phyloP scores from a whole-genome alignment of 768 basidiomycete species.

The Rhizopogon sp. region DNA sequence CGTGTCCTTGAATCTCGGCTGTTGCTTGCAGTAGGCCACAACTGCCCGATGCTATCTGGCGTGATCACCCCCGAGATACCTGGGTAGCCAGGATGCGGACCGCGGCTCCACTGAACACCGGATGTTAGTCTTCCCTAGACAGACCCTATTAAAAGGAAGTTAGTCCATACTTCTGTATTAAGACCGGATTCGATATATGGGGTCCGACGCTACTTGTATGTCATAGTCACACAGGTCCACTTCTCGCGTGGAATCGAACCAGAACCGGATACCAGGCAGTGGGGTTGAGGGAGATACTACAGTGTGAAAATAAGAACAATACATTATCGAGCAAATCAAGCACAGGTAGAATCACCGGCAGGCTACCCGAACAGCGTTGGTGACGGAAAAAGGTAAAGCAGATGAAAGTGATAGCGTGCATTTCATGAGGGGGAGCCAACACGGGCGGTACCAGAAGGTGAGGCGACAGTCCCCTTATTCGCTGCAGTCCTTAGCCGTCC shows the following conservation, averaged over 20 bases:
- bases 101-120: too few relatives aligned
- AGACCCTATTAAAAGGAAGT: too few relatives aligned
- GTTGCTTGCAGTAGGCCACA: too few relatives aligned
- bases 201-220: too few relatives aligned
- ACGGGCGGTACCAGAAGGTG: neutral
- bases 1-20: neutral
- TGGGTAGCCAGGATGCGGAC: too few relatives aligned
- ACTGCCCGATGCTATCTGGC: too few relatives aligned
- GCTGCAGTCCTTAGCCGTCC: slow-evolving; percentile 2
- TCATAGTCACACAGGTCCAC: neutral
- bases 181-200: neutral
- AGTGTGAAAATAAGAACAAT: neutral
- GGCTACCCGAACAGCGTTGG: neutral
- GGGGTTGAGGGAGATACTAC: neutral
- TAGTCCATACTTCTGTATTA: too few relatives aligned
- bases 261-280: neutral
- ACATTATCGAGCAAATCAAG: neutral
- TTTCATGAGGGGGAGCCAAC: neutral
- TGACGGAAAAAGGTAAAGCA: neutral
- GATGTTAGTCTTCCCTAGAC: too few relatives aligned
- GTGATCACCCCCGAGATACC: too few relatives aligned
- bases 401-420: neutral
- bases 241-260: neutral
- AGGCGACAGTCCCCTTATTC: neutral
- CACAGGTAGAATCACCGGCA: neutral